Base-by-base conservation (phyloP, 768 basidiomycete genomes). In the Boletellus ananas region DNA sequence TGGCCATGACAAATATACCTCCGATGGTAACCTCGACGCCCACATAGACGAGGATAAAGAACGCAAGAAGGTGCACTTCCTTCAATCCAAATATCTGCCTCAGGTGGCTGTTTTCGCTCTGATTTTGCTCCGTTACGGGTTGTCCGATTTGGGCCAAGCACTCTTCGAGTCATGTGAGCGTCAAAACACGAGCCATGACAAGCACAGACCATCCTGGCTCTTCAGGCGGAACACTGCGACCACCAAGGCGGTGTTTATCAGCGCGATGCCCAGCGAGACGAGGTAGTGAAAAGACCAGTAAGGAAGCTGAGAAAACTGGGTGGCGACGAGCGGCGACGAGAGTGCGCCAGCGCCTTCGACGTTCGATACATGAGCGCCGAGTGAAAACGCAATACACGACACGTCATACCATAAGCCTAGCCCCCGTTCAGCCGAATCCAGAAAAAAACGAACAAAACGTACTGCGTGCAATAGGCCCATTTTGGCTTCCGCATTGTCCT, bases 261-360 rank as follows among this genome's bases (percentile, higher is more conserved):
- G 47, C 0, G 87, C 81, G n/a, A 94, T 55, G 1, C 80, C 84
- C 0, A 92, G 67, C 0, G 88, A 89, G 1, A 71, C 71, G 9
- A 92, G 73, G 59, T 83, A 94, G 63, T 92, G 86, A 63, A 87
- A 85, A 1, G 83, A 87, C 91, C 90, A 93, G 31, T 70, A 75
- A 0, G 55, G 64, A 20, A 79, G 58, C 49, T 81, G 79, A 0
- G 87, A 74, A 56, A 94, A 94, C 50, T 91, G 87, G 0, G 93
- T 94, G 0, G 91, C 78, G 0, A 85, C 80, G 16, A 94, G 75
- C 3, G 93, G 92, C 0, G 90, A 66, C 8, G 72, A 72, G 10
- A 88, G 69, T 2, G 86, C 86, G 2, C 87, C 87, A 0, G 76
- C 68, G 17, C 87, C 85, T 87, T 57, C 10, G 16, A 41, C 3